Percentiles rank a stretch among this genome's conserved stretches.
Conservation (phyloP, 1,139 yeast genomes). For the Saccharomyces hybrid region DNA sequence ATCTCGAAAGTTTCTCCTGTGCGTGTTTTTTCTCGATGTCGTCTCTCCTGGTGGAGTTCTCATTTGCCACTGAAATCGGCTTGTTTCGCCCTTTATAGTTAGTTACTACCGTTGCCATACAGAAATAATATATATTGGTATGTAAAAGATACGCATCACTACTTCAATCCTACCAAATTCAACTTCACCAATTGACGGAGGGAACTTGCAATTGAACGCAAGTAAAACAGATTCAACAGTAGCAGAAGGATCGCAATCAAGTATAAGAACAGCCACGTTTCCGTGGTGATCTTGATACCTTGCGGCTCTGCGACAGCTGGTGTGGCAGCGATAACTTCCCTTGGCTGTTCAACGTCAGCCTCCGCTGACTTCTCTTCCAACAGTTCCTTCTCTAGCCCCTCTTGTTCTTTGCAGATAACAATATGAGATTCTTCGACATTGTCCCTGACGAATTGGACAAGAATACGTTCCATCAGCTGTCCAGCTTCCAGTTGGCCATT, state of each 20-base stretch:
- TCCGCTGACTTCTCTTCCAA: background rate
- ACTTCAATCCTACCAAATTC: background rate
- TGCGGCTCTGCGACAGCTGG: background rate
- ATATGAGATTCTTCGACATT: slow-evolving; percentile 9
- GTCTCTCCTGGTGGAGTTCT: background rate
- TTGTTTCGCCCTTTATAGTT: background rate
- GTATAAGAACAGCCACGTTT: slow-evolving; percentile 4
- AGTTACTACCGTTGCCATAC: background rate
- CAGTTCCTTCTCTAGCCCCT: background rate
- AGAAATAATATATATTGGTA: background rate
- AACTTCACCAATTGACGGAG: slow-evolving; percentile 2
- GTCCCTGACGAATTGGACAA: slow-evolving; percentile 14
- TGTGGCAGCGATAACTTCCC: background rate
- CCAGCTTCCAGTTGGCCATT: slow-evolving; percentile 76
- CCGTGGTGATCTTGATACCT: background rate
- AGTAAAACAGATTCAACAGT: slow-evolving; percentile 9
- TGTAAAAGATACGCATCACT: background rate
- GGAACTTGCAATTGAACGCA: slow-evolving; percentile 10
- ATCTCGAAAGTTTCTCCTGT: slow-evolving; percentile 10
- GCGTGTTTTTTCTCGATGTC: background rate
- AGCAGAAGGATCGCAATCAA: slow-evolving; percentile 10
- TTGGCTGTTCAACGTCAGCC: background rate
- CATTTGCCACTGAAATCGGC: background rate
- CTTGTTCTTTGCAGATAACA: background rate
- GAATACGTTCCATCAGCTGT: slow-evolving; percentile 18